Base-by-base conservation (phyloP, 441 rosid genomes). In the Syzygium syzygioides region DNA sequence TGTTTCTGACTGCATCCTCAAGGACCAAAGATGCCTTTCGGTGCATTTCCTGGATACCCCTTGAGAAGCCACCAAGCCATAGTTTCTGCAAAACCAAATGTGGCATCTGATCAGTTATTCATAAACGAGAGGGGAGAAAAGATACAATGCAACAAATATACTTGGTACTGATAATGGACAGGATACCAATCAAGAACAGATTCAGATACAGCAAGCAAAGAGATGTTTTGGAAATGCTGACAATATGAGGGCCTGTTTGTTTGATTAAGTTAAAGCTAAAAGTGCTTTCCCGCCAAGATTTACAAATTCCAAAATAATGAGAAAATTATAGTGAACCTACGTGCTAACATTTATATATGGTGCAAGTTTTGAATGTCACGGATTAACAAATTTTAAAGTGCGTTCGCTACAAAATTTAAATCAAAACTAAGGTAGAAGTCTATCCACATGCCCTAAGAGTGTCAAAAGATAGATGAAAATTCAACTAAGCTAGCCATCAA, bases 21-120 rank as follows among this genome's bases (percentile, higher is more conserved):
- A 98, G 99, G 92, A 98, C 99, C 92, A 98, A 93, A 83, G 99
- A 98, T 89, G 99, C 99, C 94, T 98, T 97, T 91, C 99, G 91
- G 91, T 98, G 99, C 99, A 98, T 97, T 94, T 97, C 99, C 93
- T 97, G 99, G 89, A 98, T 98, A 85, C 99, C 99, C 92, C 95
- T 94, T 37, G 99, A 98, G 91, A 98, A 98, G 90, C 99, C 99
- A 91, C 97, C 99, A 86, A 98, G 99, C 99, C 99, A 98, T 91
- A 97, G 89, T 93, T 98, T 98, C 99, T 98, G 96, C 93, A 95
- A 59, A 76, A 76, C 52, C 52, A 76, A 71, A 76, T 76, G 41
- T 76, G 52, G n/a, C n/a, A 76, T 37, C 83, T 76, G 28, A 76
- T 41, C 52, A 76, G 48, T 41, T 12, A 76, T 76, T 76, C 50